These are phyloP conservation scores for Emydomyces testavorans DNA, from an alignment of 2,329 filamentous ascomycete species.

Conservation along the genomic window DNA sequence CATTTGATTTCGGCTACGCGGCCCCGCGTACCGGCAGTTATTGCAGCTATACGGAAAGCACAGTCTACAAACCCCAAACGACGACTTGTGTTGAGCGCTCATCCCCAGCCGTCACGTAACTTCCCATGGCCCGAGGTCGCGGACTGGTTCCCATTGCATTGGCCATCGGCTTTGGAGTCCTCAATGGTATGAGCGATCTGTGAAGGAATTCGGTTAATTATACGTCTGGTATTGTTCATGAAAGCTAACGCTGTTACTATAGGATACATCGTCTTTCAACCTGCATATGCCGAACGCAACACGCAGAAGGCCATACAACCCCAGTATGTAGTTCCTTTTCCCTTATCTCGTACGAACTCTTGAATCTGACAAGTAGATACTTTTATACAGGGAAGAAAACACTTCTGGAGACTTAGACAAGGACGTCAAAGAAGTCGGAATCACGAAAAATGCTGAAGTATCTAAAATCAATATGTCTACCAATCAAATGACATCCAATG, in stretches of 20 bases:
- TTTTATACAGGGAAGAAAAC: neutral
- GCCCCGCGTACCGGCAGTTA: no score
- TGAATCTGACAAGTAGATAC: neutral
- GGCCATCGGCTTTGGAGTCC: constrained; percentile 32
- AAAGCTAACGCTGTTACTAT: neutral
- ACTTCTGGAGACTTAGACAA: neutral
- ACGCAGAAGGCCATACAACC: constrained; percentile 20
- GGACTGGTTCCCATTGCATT: constrained; percentile 29
- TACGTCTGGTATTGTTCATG: no score
- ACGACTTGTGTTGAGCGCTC: neutral
- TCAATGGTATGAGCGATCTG: no score
- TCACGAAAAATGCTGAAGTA: neutral
- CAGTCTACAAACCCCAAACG: no score
- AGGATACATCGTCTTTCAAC: constrained; percentile 38
- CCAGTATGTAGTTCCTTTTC: constrained; percentile 6
- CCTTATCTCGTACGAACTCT: neutral
- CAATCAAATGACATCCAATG: neutral
- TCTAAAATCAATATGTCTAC: neutral
- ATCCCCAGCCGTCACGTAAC: neutral
- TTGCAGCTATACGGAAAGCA: no score
- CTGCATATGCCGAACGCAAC: constrained; percentile 30
- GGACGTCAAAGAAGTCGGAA: neutral
- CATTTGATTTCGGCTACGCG: no score
- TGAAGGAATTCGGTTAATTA: no score
- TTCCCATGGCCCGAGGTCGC: constrained; percentile 26